Conservation (phyloP, 2,329 filamentous ascomycete species). For the Penicillium sp. region DNA sequence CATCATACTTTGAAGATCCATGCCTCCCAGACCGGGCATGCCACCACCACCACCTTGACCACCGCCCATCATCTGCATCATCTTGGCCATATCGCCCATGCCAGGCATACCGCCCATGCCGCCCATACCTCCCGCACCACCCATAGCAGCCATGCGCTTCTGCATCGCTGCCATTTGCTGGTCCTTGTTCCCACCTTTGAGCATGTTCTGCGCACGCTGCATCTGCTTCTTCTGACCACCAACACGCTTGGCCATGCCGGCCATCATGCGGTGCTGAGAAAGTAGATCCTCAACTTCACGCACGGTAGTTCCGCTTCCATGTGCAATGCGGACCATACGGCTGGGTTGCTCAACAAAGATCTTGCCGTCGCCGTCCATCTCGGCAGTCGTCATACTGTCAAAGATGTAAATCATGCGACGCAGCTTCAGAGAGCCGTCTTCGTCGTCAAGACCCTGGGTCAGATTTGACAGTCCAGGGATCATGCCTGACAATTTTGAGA, state of each 20-base stretch:
- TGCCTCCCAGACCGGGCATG: slow-evolving; percentile 54
- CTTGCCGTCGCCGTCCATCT: slow-evolving; percentile 92
- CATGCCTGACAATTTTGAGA: slow-evolving; percentile 98
- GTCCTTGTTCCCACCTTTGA: slow-evolving; percentile 84
- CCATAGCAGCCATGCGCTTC: slow-evolving; percentile 89
- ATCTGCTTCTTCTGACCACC: slow-evolving; percentile 97
- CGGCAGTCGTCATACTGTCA: slow-evolving; percentile 95
- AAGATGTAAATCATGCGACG: slow-evolving; percentile 99
- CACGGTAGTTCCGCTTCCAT: slow-evolving; percentile 83
- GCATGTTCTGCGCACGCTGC: slow-evolving; percentile 83
- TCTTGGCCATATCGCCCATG: slow-evolving; percentile 83
- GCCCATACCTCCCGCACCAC: slow-evolving; percentile 60
- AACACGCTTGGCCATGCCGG: slow-evolving; percentile 98
- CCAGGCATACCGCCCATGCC: slow-evolving; percentile 55
- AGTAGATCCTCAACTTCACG: slow-evolving; percentile 91
- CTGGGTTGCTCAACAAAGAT: slow-evolving; percentile 88
- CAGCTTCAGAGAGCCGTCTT: slow-evolving; percentile 86
- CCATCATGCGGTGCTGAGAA: slow-evolving; percentile 99
- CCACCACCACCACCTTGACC: slow-evolving; percentile 61
- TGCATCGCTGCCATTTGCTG: slow-evolving; percentile 97
- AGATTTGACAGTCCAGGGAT: slow-evolving; percentile 90
- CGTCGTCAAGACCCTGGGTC: slow-evolving; percentile 95
- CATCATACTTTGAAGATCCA: slow-evolving; percentile 67
- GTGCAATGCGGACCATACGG: slow-evolving; percentile 84
- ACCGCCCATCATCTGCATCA: slow-evolving; percentile 87